Evolutionary conservation across 2,329 filamentous ascomycete genomes (phyloP).

Genomic region (Calonectria pseudoreteaudii): DNA sequence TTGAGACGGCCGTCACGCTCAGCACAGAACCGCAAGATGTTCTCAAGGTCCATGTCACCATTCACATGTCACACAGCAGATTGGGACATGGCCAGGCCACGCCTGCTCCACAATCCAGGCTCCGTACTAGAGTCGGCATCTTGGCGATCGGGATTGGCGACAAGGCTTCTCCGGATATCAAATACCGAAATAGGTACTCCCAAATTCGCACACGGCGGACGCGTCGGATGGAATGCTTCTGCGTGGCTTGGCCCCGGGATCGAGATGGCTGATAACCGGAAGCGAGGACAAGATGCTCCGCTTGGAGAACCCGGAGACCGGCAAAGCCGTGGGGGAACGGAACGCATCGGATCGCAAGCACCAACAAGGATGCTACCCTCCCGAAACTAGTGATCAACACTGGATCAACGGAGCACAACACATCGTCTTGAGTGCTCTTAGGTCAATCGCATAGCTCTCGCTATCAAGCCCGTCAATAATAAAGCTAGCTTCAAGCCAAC

Average conservation of each 20-base stretch:
- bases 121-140: constrained; percentile 72
- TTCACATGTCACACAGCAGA: constrained; percentile 88
- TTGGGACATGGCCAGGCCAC: constrained; percentile 94
- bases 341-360: constrained; percentile 84
- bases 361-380: constrained; percentile 90
- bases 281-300: constrained; percentile 94
- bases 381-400: constrained; percentile 87
- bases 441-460: constrained; percentile 95
- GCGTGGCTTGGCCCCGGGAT: constrained; percentile 88
- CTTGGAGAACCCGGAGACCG: constrained; percentile 88
- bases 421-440: constrained; percentile 88
- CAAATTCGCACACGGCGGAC: constrained; percentile 85
- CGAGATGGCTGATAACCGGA: constrained; percentile 84
- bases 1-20: constrained; percentile 66
- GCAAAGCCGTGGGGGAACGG: constrained; percentile 78
- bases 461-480: constrained; percentile 88
- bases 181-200: constrained; percentile 95
- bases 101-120: constrained; percentile 86
- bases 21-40: constrained; percentile 86
- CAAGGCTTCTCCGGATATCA: constrained; percentile 90
- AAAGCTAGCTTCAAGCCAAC: constrained; percentile 89
- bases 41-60: constrained; percentile 92
- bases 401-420: constrained; percentile 82
- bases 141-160: constrained; percentile 93
- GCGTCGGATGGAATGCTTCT: constrained; percentile 88